A percentile compares a stretch with the other conserved stretches of the same genome.
These are phyloP conservation scores for Lentinula novae-zelandiae DNA, from an alignment of 1,284 basidiomycete genomes.

Conservation along the genomic window DNA sequence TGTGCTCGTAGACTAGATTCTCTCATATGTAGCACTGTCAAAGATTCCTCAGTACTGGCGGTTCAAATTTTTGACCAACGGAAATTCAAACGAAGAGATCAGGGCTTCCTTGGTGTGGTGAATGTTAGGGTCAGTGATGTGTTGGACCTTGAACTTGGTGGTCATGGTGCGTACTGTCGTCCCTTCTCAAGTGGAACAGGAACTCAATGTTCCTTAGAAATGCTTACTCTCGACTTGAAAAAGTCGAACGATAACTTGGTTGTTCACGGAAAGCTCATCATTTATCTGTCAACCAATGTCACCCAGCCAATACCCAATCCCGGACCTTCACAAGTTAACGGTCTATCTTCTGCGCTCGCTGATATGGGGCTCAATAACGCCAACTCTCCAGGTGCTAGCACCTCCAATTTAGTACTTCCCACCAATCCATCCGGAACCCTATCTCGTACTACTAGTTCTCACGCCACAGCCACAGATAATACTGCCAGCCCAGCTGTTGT, in stretches of 20 bases:
- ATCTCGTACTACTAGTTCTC: slow-evolving; percentile 53
- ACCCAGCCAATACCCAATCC: slow-evolving; percentile 72
- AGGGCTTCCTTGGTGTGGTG: slow-evolving; percentile 93
- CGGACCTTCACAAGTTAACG: slow-evolving; percentile 61
- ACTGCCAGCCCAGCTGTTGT: slow-evolving; percentile 32
- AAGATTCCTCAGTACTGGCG: slow-evolving; percentile 86
- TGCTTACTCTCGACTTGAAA: slow-evolving; percentile 86
- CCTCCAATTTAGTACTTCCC: slow-evolving; percentile 39
- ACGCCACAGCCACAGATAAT: slow-evolving; percentile 40
- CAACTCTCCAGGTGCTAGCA: slow-evolving; percentile 47
- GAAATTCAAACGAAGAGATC: slow-evolving; percentile 94
- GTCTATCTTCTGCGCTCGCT: slow-evolving; percentile 49
- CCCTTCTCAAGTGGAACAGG: background rate
- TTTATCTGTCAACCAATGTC: slow-evolving; percentile 86
- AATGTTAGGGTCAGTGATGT: slow-evolving; percentile 88
- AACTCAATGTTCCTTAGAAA: slow-evolving; percentile 49
- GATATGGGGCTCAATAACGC: slow-evolving; percentile 50
- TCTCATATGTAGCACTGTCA: slow-evolving; percentile 60
- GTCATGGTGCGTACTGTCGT: slow-evolving; percentile 64
- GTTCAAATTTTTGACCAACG: slow-evolving; percentile 97
- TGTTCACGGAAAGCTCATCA: slow-evolving; percentile 88
- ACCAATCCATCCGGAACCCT: slow-evolving; percentile 32
- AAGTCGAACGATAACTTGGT: slow-evolving; percentile 87
- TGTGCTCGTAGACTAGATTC: slow-evolving; percentile 6
- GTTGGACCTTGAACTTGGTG: slow-evolving; percentile 86